Percentiles rank a stretch among this genome's conserved stretches.
phyloP scores from a whole-genome alignment of 495 filamentous ascomycete species.

The Mytilinidion resinicola region DNA sequence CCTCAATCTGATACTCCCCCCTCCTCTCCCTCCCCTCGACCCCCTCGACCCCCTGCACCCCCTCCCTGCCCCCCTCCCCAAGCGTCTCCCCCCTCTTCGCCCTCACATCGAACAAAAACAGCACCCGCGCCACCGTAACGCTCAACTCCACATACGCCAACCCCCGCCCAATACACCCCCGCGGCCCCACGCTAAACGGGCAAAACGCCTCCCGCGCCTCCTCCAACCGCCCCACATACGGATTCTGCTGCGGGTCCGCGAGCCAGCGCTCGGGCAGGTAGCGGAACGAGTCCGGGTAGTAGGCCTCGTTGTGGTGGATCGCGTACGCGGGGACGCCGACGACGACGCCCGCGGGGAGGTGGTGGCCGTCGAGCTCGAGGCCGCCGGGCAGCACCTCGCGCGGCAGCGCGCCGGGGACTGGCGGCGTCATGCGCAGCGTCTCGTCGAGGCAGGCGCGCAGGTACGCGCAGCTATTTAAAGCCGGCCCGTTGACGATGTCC shows the following conservation, averaged over 20 bases:
- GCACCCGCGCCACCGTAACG: constrained; percentile 24
- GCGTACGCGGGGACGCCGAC: constrained; percentile 28
- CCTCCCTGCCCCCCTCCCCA: constrained; percentile 34
- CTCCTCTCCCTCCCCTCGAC: constrained; percentile 38
- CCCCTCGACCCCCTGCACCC: constrained; percentile 23
- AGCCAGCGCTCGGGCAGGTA: constrained; percentile 31
- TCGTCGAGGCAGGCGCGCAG: constrained; percentile 60
- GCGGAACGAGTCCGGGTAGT: constrained; percentile 25
- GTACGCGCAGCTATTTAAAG: constrained; percentile 47
- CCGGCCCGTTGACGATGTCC: constrained; percentile 46
- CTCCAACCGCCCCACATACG: constrained; percentile 4
- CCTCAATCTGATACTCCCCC: constrained; percentile 50
- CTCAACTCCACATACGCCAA: constrained; percentile 30
- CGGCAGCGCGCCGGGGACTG: constrained; percentile 53
- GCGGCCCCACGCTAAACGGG: constrained; percentile 29
- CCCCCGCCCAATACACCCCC: constrained; percentile 29
- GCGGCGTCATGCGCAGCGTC: constrained; percentile 60
- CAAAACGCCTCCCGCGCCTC: constrained; percentile 23
- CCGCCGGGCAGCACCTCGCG: constrained; percentile 59
- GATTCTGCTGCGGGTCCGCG: constrained; percentile 8
- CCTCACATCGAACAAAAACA: constrained; percentile 26
- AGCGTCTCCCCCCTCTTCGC: constrained; percentile 7
- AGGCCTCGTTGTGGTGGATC: constrained; percentile 26
- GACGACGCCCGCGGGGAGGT: constrained; percentile 45
- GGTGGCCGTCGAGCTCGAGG: constrained; percentile 46